Base-by-base conservation (phyloP, 2,329 filamentous ascomycete genomes). In the Phialophora macrospora region DNA sequence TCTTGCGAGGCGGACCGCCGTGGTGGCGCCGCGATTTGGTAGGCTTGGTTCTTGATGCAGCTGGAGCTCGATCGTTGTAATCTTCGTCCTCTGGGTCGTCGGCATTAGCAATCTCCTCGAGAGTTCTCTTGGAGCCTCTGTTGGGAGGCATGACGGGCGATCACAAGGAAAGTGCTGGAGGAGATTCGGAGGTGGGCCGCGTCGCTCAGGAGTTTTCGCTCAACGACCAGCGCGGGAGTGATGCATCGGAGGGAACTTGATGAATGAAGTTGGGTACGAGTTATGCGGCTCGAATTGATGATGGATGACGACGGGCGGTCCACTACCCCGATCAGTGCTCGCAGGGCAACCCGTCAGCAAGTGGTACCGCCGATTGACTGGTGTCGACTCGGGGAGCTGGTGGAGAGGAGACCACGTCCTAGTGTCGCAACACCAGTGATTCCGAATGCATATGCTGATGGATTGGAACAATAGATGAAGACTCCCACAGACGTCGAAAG, bases 11-110 rank as follows among this genome's bases (percentile, higher is more conserved):
- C 17, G 72, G 69, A 41, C 77, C 79, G 60, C 77, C 75, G 28
- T 72, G 70, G 34, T 71, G 74, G 57, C 74, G 74, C 52, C 73
- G 71, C 32, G 58, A 41, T 63, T 74, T 77, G 69, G 76, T 77
- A 64, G 73, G 76, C 51, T 71, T 72, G 49, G 59, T 71, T 64
- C 75, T 78, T 4, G 67, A 74, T 69, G 55, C 76, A 65, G 51
- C 74, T 60, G 75, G 74, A 5, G 71, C 72, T 8, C 70, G 70
- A 44, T 77, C 77, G 59, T 80, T 77, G 72, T 81, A 82, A 68
- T 82, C 80, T 49, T 77, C 77, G 55, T 82, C 80, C 28, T 79
- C 74, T 6, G 79, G 79, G 66, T 81, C 79, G 8, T 80, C 80
- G 62, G 77, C 78, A 64, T 75, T 76, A 59, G 72, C 78, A 55